Conservation (phyloP, 148 eudicot species). For the Amaranthus hypochondriacus region DNA sequence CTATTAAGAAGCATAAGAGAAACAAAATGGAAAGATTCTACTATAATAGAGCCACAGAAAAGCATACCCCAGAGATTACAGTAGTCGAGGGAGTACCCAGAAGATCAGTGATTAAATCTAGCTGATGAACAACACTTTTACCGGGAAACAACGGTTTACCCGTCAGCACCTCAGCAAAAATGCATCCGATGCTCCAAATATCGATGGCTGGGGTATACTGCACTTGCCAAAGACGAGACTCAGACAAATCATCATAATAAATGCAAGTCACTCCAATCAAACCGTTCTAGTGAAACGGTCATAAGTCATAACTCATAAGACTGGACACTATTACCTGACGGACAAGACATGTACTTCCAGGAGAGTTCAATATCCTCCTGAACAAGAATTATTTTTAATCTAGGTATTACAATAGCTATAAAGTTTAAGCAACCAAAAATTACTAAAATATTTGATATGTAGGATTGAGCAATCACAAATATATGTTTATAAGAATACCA, state of each 20-base stretch:
- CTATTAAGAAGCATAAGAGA: background rate
- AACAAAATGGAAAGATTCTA: background rate
- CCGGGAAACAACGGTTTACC: constrained; percentile 94
- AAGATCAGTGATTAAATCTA: constrained; percentile 87
- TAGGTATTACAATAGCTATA: constrained; percentile 46
- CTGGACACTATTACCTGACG: constrained; percentile 57
- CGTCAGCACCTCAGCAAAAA: constrained; percentile 80
- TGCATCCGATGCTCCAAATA: constrained; percentile 96
- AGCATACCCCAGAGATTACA: constrained; percentile 69
- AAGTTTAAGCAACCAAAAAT: constrained; percentile 23
- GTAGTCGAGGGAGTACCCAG: constrained; percentile 83
- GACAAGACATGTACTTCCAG: constrained; percentile 57
- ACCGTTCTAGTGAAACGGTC: constrained; percentile 24
- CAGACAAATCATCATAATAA: constrained; percentile 12
- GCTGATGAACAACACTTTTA: constrained; percentile 91
- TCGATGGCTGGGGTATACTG: constrained; percentile 98
- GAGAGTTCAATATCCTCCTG: constrained; percentile 70
- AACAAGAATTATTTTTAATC: constrained; percentile 70
- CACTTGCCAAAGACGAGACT: constrained; percentile 25
- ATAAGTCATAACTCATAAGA: constrained; percentile 1
- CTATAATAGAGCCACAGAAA: background rate
- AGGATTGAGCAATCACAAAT: background rate
- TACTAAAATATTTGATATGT: background rate
- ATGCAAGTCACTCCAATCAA: constrained; percentile 18
- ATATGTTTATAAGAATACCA: background rate